Conservation (phyloP, 2,329 filamentous ascomycete species). For the Arthrobotrys pseudoclavata region DNA sequence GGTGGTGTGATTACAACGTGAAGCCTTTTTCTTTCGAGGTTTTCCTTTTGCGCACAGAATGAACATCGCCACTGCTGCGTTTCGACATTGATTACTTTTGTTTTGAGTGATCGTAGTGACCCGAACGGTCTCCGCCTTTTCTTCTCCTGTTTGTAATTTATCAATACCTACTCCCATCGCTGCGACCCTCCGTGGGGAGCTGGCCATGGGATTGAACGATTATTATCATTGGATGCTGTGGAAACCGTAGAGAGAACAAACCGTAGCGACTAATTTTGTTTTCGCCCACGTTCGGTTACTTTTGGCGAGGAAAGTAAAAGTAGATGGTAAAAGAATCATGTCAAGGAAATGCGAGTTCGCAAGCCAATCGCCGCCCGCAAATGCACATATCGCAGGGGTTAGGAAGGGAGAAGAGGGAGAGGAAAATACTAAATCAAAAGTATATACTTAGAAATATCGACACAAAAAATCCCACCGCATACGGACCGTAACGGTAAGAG, state of each 20-base stretch:
- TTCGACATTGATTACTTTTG: not conserved
- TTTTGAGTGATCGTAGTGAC: not conserved
- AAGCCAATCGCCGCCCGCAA: slow-evolving; percentile 1
- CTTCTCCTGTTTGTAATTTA: not conserved
- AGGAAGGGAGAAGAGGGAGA: not conserved
- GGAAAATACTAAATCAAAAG: slow-evolving; percentile 8
- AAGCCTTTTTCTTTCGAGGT: slow-evolving; percentile 16
- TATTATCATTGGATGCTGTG: slow-evolving; percentile 8
- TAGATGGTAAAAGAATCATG: not conserved
- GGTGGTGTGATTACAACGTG: slow-evolving; percentile 37
- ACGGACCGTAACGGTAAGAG: not conserved
- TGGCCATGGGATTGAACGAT: slow-evolving; percentile 1
- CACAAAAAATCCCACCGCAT: not conserved
- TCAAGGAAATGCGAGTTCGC: not conserved
- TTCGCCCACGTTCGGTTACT: slow-evolving; percentile 3
- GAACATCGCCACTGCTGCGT: slow-evolving; percentile 2
- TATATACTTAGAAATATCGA: slow-evolving; percentile 47
- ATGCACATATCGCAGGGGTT: slow-evolving; percentile 6
- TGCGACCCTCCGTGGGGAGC: slow-evolving; percentile 10
- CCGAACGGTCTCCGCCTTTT: not conserved
- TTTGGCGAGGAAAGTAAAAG: not conserved
- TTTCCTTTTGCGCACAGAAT: slow-evolving; percentile 18
- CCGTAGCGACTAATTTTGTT: not conserved
- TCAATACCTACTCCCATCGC: slow-evolving; percentile 15
- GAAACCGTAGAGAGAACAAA: not conserved